Conservation (phyloP, 306 rosid species). For the Sindora glabra region DNA sequence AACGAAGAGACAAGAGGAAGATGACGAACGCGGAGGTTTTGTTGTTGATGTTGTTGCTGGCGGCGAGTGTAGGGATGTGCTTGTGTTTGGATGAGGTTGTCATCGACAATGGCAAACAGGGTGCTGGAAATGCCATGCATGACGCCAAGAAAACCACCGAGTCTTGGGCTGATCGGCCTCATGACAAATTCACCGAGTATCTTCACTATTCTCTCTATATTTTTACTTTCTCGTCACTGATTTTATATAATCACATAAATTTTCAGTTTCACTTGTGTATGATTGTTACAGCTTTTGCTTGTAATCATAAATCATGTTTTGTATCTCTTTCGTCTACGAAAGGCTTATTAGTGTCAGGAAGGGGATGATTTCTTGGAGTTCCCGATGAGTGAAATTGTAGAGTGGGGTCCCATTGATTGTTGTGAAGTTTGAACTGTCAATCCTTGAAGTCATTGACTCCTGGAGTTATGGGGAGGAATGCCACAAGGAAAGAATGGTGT, state of each 20-base stretch:
- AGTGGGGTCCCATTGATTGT: no score
- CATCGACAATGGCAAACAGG: conserved; percentile 3
- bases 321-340: no score
- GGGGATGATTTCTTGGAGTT: no score
- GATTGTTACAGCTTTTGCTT: no score
- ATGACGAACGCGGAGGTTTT: conserved; percentile 23
- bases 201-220: neutral
- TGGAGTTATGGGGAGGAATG: no score
- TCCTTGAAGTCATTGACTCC: no score
- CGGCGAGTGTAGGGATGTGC: conserved; percentile 20
- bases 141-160: neutral
- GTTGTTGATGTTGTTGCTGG: conserved; percentile 16
- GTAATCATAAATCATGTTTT: no score
- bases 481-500: no score
- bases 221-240: neutral
- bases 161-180: conserved; percentile 25
- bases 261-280: neutral
- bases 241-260: neutral
- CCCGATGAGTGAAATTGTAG: no score
- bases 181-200: conserved; percentile 30
- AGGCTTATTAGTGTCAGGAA: no score
- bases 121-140: conserved; percentile 1
- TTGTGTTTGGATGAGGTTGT: conserved; percentile 14
- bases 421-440: no score
- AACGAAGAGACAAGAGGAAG: neutral